Evolutionary conservation across 2,329 filamentous ascomycete species (phyloP).

Genomic region (Colletotrichum tamarilloi): DNA sequence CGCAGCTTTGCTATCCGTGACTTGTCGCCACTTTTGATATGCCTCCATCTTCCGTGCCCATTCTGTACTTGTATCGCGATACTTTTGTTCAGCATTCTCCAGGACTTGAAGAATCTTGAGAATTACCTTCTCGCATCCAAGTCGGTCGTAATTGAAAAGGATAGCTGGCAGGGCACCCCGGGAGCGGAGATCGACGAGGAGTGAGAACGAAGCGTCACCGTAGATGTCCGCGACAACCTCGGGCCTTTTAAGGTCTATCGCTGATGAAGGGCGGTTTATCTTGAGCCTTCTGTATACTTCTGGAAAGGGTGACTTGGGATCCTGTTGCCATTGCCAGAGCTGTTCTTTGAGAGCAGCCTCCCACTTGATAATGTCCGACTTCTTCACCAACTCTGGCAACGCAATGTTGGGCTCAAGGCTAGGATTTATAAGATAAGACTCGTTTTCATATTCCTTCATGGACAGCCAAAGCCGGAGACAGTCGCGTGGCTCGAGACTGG

Average conservation of each 20-base stretch:
- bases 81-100: conserved; percentile 59
- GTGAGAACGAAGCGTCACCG: conserved; percentile 51
- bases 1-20: conserved; percentile 49
- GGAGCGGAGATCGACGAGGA: conserved; percentile 70
- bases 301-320: conserved; percentile 55
- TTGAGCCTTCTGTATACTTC: conserved; percentile 58
- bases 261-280: background rate
- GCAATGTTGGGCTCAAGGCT: conserved; percentile 65
- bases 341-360: conserved; percentile 66
- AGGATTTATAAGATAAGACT: conserved; percentile 65
- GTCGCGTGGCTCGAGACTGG: conserved; percentile 77
- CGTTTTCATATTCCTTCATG: conserved; percentile 69
- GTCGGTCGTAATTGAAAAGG: conserved; percentile 81
- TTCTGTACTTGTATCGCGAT: conserved; percentile 55
- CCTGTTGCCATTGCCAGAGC: conserved; percentile 71
- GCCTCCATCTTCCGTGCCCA: conserved; percentile 71
- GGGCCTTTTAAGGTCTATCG: background rate
- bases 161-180: conserved; percentile 78
- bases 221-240: conserved; percentile 25
- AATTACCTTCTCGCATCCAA: conserved; percentile 70
- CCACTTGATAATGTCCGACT: conserved; percentile 75
- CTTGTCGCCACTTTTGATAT: conserved; percentile 68
- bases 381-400: conserved; percentile 67
- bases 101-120: conserved; percentile 63
- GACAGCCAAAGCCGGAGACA: conserved; percentile 73